Conservation (phyloP, 1,139 yeast genomes). For the Lodderomyces oxycetoniae region DNA sequence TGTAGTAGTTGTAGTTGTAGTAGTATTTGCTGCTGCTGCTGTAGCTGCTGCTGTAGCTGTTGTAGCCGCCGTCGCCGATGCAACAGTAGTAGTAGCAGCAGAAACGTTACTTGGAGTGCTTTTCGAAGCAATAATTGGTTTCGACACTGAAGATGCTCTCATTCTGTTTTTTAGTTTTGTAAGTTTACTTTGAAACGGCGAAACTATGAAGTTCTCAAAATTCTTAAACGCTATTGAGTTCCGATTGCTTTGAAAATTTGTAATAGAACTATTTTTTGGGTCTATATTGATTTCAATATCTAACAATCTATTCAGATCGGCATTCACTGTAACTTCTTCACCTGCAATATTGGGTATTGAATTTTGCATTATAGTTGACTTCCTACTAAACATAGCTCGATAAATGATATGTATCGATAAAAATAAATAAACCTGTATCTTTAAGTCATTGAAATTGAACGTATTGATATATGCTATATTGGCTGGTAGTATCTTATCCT, state of each 20-base stretch:
- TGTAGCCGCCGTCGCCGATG: slow-evolving; percentile 13
- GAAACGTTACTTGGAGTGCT: slow-evolving; percentile 11
- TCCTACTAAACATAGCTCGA: slow-evolving; percentile 12
- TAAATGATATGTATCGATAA: slow-evolving; percentile 15
- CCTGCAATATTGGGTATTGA: slow-evolving; percentile 13
- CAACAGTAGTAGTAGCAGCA: slow-evolving; percentile 12
- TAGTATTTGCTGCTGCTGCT: slow-evolving; percentile 3
- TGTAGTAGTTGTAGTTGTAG: slow-evolving; percentile 10
- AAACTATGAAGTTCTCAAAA: slow-evolving; percentile 50
- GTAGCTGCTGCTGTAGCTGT: slow-evolving; percentile 3
- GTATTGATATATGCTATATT: slow-evolving; percentile 11
- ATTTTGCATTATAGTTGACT: slow-evolving; percentile 11
- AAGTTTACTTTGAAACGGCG: slow-evolving; percentile 31
- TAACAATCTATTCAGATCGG: slow-evolving; percentile 13
- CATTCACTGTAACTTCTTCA: slow-evolving; percentile 12
- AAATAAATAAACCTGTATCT: slow-evolving; percentile 13
- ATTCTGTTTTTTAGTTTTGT: slow-evolving; percentile 13
- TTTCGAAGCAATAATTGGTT: slow-evolving; percentile 4
- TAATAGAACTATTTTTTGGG: slow-evolving; percentile 1
- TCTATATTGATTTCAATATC: slow-evolving; percentile 11
- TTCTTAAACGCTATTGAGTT: slow-evolving; percentile 47
- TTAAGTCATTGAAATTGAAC: slow-evolving; percentile 9
- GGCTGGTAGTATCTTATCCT: slow-evolving; percentile 4
- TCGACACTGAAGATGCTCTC: slow-evolving; percentile 13
- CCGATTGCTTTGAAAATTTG: slow-evolving; percentile 15